These are phyloP conservation scores for Daldinia childiae DNA, from an alignment of 495 filamentous ascomycete species.

Conservation along the genomic window DNA sequence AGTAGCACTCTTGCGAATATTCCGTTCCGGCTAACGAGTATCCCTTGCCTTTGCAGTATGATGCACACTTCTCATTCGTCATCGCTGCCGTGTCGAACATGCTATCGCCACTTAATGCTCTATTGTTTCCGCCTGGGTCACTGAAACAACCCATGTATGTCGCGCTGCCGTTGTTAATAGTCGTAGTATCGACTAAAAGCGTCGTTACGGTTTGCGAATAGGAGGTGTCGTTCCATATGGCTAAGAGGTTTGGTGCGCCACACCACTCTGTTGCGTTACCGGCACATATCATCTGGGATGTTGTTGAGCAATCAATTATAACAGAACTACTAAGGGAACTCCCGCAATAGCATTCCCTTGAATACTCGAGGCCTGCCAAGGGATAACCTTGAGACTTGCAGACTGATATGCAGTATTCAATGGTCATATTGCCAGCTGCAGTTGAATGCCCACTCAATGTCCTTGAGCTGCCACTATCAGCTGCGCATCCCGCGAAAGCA, in stretches of 20 bases:
- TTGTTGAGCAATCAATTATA: constrained; percentile 37
- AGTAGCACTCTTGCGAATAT: constrained; percentile 55
- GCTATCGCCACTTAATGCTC: constrained; percentile 32
- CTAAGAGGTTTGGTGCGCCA: constrained; percentile 52
- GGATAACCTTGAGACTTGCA: constrained; percentile 48
- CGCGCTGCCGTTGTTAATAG: constrained; percentile 27
- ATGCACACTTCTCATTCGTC: constrained; percentile 55
- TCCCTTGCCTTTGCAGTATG: constrained; percentile 48
- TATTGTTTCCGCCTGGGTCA: constrained; percentile 34
- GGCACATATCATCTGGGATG: constrained; percentile 45
- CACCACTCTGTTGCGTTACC: constrained; percentile 54
- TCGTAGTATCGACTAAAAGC: constrained; percentile 12
- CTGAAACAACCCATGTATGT: constrained; percentile 24
- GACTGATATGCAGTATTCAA: constrained; percentile 50
- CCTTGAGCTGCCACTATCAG: constrained; percentile 46
- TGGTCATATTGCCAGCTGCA: constrained; percentile 46
- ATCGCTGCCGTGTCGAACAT: constrained; percentile 48
- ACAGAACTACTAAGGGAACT: constrained; percentile 29
- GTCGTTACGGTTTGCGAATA: constrained; percentile 24
- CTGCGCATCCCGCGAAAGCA: constrained; percentile 61
- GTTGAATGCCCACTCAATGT: constrained; percentile 9
- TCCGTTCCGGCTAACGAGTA: constrained; percentile 54
- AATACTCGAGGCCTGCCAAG: constrained; percentile 56
- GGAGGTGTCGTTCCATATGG: constrained; percentile 50
- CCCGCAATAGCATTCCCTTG: constrained; percentile 46